Evolutionary conservation across 2,329 filamentous ascomycete species (phyloP).

Genomic region (Alternaria gansuensis): DNA sequence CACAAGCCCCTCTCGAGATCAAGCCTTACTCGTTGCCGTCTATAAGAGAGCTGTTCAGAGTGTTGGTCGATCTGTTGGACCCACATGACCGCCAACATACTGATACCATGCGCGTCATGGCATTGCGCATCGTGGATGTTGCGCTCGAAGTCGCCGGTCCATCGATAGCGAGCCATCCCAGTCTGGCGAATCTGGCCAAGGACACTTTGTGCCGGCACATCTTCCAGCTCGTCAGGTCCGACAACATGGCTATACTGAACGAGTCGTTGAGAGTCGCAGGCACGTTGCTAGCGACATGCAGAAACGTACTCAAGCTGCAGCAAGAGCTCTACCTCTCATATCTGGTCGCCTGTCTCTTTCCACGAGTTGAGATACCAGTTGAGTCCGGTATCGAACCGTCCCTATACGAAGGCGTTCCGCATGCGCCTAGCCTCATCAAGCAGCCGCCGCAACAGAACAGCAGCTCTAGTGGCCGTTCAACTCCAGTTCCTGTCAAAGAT

Average conservation of each 20-base stretch:
- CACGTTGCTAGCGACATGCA: slow-evolving; percentile 88
- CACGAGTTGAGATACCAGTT: slow-evolving; percentile 89
- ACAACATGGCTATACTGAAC: slow-evolving; percentile 94
- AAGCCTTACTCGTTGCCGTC: slow-evolving; percentile 93
- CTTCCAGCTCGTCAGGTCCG: slow-evolving; percentile 94
- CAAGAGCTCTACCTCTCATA: slow-evolving; percentile 97
- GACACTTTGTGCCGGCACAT: slow-evolving; percentile 93
- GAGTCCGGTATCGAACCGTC: slow-evolving; percentile 90
- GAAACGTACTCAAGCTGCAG: slow-evolving; percentile 89
- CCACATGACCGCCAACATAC: slow-evolving; percentile 92
- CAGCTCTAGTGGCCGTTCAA: slow-evolving; percentile 77
- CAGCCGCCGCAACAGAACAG: slow-evolving; percentile 71
- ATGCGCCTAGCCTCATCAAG: slow-evolving; percentile 87
- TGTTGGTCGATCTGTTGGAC: slow-evolving; percentile 91
- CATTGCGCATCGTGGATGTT: slow-evolving; percentile 94
- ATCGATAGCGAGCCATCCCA: slow-evolving; percentile 91
- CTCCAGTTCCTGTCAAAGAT: slow-evolving; percentile 90
- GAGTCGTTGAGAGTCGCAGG: slow-evolving; percentile 92
- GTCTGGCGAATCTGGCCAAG: slow-evolving; percentile 84
- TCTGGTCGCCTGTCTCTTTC: slow-evolving; percentile 90
- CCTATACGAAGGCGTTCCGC: slow-evolving; percentile 91
- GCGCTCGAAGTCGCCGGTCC: slow-evolving; percentile 95
- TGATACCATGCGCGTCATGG: slow-evolving; percentile 97
- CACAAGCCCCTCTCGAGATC: slow-evolving; percentile 64
- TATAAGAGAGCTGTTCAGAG: slow-evolving; percentile 91